Evolutionary conservation across 1,139 yeast genomes (phyloP), one percentile per base, ranked within the genome.

Genomic region (Geotrichum klebahnii): DNA sequence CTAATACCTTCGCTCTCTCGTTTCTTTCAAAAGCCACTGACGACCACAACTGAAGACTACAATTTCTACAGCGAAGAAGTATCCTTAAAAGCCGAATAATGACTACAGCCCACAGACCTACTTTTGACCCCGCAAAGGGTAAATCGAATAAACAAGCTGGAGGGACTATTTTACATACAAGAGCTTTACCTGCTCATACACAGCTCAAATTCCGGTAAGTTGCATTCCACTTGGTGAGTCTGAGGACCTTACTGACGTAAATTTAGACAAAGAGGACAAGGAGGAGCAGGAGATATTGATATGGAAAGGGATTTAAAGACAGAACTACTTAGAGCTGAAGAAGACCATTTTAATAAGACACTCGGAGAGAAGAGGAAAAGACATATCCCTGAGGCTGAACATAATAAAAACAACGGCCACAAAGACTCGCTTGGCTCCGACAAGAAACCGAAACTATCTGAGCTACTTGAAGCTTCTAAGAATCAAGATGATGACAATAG

Each of bases 21-120:
- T n/a, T n/a, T n/a, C n/a, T n/a, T 29, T 3, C 33, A 3, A n/a
- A 29, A 33, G 14, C 4, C 9, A 2, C 9, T 3, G 8, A 14
- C 36, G 17, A 8, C 9, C 23, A 2, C 26, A 22, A 35, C 8
- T 19, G 2, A 3, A 29, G 28, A 5, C 43, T n/a, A 6, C 33
- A 26, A 26, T 33, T 6, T 2, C 41, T 6, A 3, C 28, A 24
- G 41, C 29, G 23, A 10, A 10, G 6, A 4, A 22, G 14, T 3
- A 16, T 19, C 9, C 6, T 8, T 17, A 12, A 16, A 20, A 9
- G 5, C 12, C 14, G 6, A 31, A 50, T 20, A 20, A 87, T 87
- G 96, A 84, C 95, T 1, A 83, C 95, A 2, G 92, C 94, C 44
- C 96, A 87, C 63, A 76, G 95, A 64, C 96, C 97, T 0, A 87